A percentile compares a stretch with the other conserved stretches of the same genome.
These are phyloP conservation scores for Pseudozyma flocculosa DNA, from an alignment of 1,284 basidiomycete genomes.

Conservation along the genomic window DNA sequence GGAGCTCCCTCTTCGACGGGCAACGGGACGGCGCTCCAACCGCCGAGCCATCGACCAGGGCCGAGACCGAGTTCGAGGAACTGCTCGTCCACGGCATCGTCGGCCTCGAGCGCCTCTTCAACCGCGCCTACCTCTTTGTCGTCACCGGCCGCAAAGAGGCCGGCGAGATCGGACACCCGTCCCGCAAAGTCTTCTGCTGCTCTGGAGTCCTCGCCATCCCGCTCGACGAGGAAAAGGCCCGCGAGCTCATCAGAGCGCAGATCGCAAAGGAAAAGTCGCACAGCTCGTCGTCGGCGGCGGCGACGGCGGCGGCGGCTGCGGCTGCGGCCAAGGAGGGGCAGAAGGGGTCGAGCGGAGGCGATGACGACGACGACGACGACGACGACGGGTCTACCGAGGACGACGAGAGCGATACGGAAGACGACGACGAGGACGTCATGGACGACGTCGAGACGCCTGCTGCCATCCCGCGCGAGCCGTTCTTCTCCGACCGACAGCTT, in stretches of 20 bases:
- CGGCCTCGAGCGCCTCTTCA: constrained; percentile 40
- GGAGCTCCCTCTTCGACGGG: too few species aligned
- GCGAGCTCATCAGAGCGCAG: constrained; percentile 18
- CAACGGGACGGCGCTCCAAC: too few species aligned
- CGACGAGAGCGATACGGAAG: constrained; percentile 15
- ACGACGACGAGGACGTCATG: constrained; percentile 22
- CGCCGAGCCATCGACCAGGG: too few species aligned
- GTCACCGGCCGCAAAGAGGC: constrained; percentile 39
- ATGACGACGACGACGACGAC: too few species aligned
- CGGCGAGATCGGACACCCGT: constrained; percentile 41
- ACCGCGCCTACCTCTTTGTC: constrained; percentile 46
- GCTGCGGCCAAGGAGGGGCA: constrained; percentile 1
- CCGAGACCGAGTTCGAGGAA: too few species aligned
- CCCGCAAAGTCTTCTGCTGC: constrained; percentile 40
- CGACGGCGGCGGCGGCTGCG: too few species aligned
- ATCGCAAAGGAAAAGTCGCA: constrained; percentile 7
- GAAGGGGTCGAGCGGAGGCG: neutral
- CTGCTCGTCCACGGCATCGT: constrained; percentile 18
- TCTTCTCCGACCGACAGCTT: constrained; percentile 9
- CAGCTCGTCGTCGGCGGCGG: neutral
- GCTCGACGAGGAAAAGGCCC: constrained; percentile 25
- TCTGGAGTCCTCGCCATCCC: constrained; percentile 43
- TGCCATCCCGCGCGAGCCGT: constrained; percentile 25
- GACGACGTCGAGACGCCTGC: constrained; percentile 42
- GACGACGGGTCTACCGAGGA: constrained; percentile 5